Evolutionary conservation across 805 yeast species (phyloP), one percentile per base, ranked within the genome.

Genomic region (Lipomyces starkeyi): DNA sequence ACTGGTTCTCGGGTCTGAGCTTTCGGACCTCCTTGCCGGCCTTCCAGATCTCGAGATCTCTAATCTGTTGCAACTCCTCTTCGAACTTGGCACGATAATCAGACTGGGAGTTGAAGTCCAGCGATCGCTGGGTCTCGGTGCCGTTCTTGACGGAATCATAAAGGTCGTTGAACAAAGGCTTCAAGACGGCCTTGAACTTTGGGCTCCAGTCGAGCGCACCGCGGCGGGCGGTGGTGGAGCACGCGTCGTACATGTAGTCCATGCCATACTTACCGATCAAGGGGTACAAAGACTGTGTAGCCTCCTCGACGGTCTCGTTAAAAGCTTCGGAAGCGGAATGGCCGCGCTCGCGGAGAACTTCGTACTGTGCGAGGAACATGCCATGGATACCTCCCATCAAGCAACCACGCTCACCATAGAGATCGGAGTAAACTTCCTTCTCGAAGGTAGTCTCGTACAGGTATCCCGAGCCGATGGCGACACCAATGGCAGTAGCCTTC

Each of bases 141-240:
- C 99, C 99, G 84, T 91, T 91, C 87, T 88, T 91, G 78, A 93
- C 97, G 71, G 97, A 88, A 82, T 89, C 92, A 88, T 95, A 95
- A 79, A 95, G 88, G 80, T 95, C 97, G 83, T 91, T 87, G 88
- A 95, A 95, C 70, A 95, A 98, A 79, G 99, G 98, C 87, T 95
- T 95, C 84, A 95, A 88, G 80, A 98, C 97, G 77, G 91, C 94
- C 88, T 93, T 93, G 93, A 95, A 95, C 83, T 90, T 86, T 83
- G 98, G 98, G 87, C 95, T 94, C 99, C 99, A 95, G 87, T 95
- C 99, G 78, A 95, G 88, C 81, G 99, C 99, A 88, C 99, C 99
- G 87, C 99, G 92, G 88, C 98, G 93, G 79, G 99, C 99, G 76
- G 99, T 95, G 80, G 99, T 95, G 76, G 99, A 95, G 86, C 99